Evolutionary conservation across 208 protist genomes (phyloP).

Genomic region (Leishmania amazonensis): DNA sequence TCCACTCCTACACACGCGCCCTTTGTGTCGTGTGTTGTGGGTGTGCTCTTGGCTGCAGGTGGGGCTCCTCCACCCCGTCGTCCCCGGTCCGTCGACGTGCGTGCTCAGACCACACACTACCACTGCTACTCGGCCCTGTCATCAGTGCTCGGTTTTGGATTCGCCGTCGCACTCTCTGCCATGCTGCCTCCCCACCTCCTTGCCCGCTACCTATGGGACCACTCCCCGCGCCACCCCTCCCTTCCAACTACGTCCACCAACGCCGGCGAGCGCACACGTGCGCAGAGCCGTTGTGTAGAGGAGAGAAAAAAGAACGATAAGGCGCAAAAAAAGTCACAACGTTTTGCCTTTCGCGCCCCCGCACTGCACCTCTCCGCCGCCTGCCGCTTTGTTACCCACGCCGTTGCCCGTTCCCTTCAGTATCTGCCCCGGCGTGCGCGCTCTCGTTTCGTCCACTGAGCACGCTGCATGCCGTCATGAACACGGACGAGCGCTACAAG

Average conservation of each 20-base stretch:
- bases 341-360: slow-evolving; percentile 11
- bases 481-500: slow-evolving; percentile 74
- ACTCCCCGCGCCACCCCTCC: not conserved
- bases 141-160: not conserved
- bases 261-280: not conserved
- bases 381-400: not conserved
- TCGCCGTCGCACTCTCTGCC: not conserved
- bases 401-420: not conserved
- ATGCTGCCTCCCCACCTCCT: not conserved
- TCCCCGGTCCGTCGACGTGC: not conserved
- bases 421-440: not conserved
- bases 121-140: not conserved
- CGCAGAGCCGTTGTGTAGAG: not conserved
- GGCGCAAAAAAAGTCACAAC: slow-evolving; percentile 13
- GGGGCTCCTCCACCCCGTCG: not conserved
- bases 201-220: not conserved
- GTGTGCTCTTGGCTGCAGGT: not conserved
- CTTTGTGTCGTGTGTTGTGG: not conserved
- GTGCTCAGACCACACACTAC: not conserved
- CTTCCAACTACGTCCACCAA: not conserved
- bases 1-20: not conserved
- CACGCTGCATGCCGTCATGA: slow-evolving; percentile 5
- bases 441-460: not conserved
- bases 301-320: not conserved
- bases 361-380: slow-evolving; percentile 18